These are phyloP conservation scores for Graphilbum sp. DNA, from an alignment of 2,329 filamentous ascomycete genomes.

Conservation along the genomic window DNA sequence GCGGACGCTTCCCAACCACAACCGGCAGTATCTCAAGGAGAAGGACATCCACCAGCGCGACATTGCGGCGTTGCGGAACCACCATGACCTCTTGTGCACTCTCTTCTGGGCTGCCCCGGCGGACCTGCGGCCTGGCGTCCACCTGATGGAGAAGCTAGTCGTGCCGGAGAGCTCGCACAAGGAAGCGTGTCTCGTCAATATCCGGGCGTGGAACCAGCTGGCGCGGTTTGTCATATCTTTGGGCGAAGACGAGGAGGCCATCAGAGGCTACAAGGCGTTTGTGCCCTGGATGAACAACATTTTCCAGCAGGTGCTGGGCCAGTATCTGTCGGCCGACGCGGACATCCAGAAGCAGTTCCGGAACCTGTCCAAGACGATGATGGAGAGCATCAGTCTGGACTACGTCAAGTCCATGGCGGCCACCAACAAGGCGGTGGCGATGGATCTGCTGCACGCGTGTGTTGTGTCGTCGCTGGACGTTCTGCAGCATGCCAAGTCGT, in stretches of 20 bases:
- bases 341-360: constrained; percentile 40
- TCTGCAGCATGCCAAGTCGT: constrained; percentile 26
- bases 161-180: constrained; percentile 44
- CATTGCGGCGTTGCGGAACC: constrained; percentile 47
- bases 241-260: constrained; percentile 18
- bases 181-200: constrained; percentile 47
- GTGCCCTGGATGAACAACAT: constrained; percentile 39
- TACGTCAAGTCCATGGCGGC: constrained; percentile 32
- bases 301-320: constrained; percentile 38
- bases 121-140: constrained; percentile 33
- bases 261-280: constrained; percentile 28
- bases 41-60: constrained; percentile 42
- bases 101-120: constrained; percentile 47
- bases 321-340: constrained; percentile 37
- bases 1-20: constrained; percentile 48
- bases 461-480: constrained; percentile 33
- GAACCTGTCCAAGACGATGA: constrained; percentile 29
- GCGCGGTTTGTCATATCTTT: constrained; percentile 39
- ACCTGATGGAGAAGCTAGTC: constrained; percentile 43
- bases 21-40: constrained; percentile 47
- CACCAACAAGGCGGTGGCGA: constrained; percentile 33
- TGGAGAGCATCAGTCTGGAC: constrained; percentile 23
- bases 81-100: constrained; percentile 51
- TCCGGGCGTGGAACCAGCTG: constrained; percentile 47
- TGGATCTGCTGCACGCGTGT: constrained; percentile 35